Conservation (phyloP, 2,329 filamentous ascomycete genomes). For the Lecanoromycetidae sp. region DNA sequence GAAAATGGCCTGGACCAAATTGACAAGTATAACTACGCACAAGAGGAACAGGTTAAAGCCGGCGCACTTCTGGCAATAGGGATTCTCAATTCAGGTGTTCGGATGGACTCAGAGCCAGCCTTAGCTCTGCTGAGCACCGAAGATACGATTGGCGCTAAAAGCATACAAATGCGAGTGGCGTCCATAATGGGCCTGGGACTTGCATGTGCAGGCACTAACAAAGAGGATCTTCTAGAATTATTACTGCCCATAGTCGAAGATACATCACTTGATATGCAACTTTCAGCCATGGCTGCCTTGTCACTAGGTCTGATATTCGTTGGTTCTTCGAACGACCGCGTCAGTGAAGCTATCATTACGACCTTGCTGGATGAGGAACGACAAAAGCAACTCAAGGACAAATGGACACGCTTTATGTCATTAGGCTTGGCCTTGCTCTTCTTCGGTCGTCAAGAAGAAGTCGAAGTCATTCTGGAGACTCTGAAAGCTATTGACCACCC, state of each 20-base stretch:
- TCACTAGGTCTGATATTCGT: constrained; percentile 85
- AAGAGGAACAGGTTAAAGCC: constrained; percentile 75
- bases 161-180: constrained; percentile 63
- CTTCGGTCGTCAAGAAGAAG: constrained; percentile 94
- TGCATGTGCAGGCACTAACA: constrained; percentile 88
- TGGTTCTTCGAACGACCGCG: constrained; percentile 79
- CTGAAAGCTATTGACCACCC: constrained; percentile 95
- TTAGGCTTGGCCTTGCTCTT: constrained; percentile 86
- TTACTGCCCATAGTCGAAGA: constrained; percentile 81
- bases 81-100: constrained; percentile 88
- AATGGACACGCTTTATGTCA: constrained; percentile 95
- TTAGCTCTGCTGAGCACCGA: constrained; percentile 71
- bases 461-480: constrained; percentile 95
- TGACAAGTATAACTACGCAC: constrained; percentile 80
- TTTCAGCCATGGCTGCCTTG: constrained; percentile 90
- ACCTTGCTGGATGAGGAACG: constrained; percentile 90
- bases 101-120: constrained; percentile 78
- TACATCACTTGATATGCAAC: constrained; percentile 77
- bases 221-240: constrained; percentile 72
- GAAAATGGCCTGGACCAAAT: constrained; percentile 87
- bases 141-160: constrained; percentile 68
- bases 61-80: constrained; percentile 87
- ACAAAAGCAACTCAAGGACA: constrained; percentile 82
- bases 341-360: constrained; percentile 82
- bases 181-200: constrained; percentile 94